These are phyloP conservation scores for Myxozyma geophila DNA, from an alignment of 805 yeast species.

Conservation along the genomic window DNA sequence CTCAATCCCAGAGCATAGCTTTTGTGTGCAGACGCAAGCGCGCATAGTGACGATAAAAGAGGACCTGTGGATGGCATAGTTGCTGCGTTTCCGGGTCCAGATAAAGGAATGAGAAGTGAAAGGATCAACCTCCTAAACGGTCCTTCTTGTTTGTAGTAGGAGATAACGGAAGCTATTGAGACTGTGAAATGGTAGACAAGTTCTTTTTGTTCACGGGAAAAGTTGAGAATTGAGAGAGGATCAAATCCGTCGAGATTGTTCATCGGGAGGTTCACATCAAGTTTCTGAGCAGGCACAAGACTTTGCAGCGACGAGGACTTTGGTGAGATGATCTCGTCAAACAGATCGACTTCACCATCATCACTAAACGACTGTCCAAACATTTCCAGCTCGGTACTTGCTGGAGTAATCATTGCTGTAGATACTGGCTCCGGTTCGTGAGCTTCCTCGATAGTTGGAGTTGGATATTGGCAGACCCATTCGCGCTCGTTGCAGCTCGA, in stretches of 20 bases:
- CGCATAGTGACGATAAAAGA: constrained; percentile 30
- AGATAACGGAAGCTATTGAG: constrained; percentile 30
- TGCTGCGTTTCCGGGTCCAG: neutral
- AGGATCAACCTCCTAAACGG: constrained; percentile 28
- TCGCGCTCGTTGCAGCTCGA: constrained; percentile 28
- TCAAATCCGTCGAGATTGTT: constrained; percentile 25
- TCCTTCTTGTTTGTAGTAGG: constrained; percentile 29
- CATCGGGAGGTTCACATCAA: constrained; percentile 1
- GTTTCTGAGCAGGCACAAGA: neutral
- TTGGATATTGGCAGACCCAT: constrained; percentile 31
- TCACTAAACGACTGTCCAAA: neutral
- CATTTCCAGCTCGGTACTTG: neutral
- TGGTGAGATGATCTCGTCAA: constrained; percentile 5
- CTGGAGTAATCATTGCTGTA: neutral
- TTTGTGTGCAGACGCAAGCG: constrained; percentile 34
- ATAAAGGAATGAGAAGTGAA: constrained; percentile 24
- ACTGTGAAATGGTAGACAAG: constrained; percentile 30
- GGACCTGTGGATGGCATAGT: constrained; percentile 13
- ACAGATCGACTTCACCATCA: neutral
- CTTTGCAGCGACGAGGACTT: constrained; percentile 4
- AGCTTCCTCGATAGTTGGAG: neutral
- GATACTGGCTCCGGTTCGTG: neutral
- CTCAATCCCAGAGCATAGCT: constrained; percentile 23
- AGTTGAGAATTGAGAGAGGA: constrained; percentile 26
- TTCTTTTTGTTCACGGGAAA: constrained; percentile 28